phyloP scores from a whole-genome alignment of 202 grass and related monocot species.

The Zizania palustris region DNA sequence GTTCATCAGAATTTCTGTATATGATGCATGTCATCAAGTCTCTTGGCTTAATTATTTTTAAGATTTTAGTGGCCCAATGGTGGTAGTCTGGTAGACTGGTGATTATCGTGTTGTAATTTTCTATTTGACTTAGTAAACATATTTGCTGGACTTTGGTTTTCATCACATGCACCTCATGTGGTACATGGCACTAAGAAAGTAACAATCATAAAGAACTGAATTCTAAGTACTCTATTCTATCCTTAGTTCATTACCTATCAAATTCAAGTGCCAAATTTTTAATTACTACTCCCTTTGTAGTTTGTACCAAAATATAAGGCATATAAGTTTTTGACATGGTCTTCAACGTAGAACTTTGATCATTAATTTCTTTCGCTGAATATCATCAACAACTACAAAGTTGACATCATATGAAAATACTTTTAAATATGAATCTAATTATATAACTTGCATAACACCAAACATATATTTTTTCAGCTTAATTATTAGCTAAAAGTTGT shows the following conservation, averaged over 20 bases:
- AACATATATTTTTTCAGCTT: too few relatives aligned
- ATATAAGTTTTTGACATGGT: too few relatives aligned
- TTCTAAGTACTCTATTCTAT: not conserved
- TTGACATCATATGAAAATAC: too few relatives aligned
- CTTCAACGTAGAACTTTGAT: too few relatives aligned
- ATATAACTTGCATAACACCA: too few relatives aligned
- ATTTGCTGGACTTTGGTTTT: not conserved
- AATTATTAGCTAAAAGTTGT: too few relatives aligned
- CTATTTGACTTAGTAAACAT: not conserved
- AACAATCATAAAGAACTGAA: not conserved
- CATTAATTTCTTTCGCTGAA: too few relatives aligned
- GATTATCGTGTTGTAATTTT: too few relatives aligned
- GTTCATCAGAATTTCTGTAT: conserved; percentile 8
- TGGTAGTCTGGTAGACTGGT: not conserved
- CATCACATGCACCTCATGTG: not conserved
- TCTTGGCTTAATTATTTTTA: not conserved
- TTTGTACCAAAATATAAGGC: too few relatives aligned
- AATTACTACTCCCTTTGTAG: not conserved
- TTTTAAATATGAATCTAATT: too few relatives aligned
- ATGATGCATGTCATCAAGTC: not conserved
- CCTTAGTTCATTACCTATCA: too few relatives aligned
- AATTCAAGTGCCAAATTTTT: not conserved
- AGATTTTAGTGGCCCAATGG: not conserved
- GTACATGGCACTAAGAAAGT: not conserved
- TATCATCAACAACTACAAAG: too few relatives aligned